phyloP scores from a whole-genome alignment of 129 eudicot species.

The Artemisia argyi region DNA sequence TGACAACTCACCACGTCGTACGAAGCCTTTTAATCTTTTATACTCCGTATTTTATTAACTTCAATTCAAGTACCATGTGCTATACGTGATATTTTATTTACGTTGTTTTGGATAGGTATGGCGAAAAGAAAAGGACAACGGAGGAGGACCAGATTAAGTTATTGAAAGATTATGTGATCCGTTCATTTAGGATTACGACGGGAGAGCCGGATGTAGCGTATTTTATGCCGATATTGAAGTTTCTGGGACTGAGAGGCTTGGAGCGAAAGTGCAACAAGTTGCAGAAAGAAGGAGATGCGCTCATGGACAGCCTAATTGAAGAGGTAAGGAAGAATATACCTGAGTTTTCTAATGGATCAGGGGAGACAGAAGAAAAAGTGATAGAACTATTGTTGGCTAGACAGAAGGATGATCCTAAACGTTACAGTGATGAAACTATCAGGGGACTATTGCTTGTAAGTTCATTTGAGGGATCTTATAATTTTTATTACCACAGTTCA shows the following conservation, averaged over 20 bases:
- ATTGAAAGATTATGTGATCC: constrained; percentile 35
- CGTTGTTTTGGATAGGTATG: constrained; percentile 6
- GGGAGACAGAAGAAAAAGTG: constrained; percentile 33
- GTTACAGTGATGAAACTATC: constrained; percentile 42
- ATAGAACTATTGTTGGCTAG: constrained; percentile 45
- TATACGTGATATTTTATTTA: background rate
- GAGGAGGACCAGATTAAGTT: constrained; percentile 27
- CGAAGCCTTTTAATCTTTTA: no score
- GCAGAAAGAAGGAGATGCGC: constrained; percentile 38
- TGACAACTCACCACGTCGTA: no score
- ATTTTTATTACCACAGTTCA: no score
- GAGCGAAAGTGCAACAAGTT: constrained; percentile 39
- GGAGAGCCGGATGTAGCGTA: constrained; percentile 39
- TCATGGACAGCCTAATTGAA: constrained; percentile 40
- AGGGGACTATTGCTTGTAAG: constrained; percentile 57
- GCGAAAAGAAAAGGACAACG: background rate
- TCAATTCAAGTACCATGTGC: no score
- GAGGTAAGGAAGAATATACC: constrained; percentile 16
- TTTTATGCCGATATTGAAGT: constrained; percentile 47
- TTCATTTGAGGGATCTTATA: background rate
- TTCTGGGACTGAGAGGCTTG: constrained; percentile 31
- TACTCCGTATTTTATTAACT: no score
- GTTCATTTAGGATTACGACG: constrained; percentile 31
- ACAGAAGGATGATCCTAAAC: constrained; percentile 49
- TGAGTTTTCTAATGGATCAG: constrained; percentile 1